phyloP scores from a whole-genome alignment of 257 asterid species.

The Salvia miltiorrhiza region DNA sequence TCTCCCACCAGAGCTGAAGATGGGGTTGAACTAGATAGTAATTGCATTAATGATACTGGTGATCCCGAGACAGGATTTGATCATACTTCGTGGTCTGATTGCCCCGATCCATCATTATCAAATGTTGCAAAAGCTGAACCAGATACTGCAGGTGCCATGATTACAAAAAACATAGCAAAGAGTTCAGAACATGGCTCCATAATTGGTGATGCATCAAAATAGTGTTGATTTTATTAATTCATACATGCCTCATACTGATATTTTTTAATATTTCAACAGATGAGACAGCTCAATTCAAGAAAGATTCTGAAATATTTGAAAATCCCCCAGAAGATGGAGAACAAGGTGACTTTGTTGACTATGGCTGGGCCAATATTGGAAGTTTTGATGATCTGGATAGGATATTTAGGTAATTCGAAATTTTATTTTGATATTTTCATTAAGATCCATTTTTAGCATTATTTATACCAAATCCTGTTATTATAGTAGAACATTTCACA shows the following conservation, averaged over 20 bases:
- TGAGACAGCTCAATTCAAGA: slow-evolving; percentile 33
- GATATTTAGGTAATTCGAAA: slow-evolving; percentile 69
- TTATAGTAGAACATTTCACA: background rate
- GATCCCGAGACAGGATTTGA: slow-evolving; percentile 33
- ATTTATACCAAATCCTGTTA: background rate
- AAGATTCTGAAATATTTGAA: slow-evolving; percentile 56
- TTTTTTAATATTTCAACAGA: slow-evolving; percentile 35
- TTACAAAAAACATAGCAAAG: slow-evolving; percentile 28
- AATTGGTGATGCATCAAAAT: slow-evolving; percentile 33
- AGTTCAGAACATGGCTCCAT: slow-evolving; percentile 29
- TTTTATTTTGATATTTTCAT: slow-evolving; percentile 11
- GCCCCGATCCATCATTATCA: slow-evolving; percentile 34
- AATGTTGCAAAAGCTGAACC: slow-evolving; percentile 35
- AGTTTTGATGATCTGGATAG: slow-evolving; percentile 92
- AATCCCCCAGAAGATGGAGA: slow-evolving; percentile 51
- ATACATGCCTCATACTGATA: slow-evolving; percentile 13
- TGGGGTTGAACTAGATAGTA: slow-evolving; percentile 32
- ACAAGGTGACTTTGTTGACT: slow-evolving; percentile 66
- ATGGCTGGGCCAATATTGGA: slow-evolving; percentile 85
- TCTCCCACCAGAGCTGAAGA: slow-evolving; percentile 31
- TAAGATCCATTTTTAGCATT: slow-evolving; percentile 5
- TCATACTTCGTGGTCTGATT: slow-evolving; percentile 39
- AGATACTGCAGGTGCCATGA: slow-evolving; percentile 32
- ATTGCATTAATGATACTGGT: slow-evolving; percentile 35
- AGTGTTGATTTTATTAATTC: slow-evolving; percentile 1